Evolutionary conservation across 805 yeast genomes (phyloP).

Genomic region (Cyberlindnera misumaiensis): DNA sequence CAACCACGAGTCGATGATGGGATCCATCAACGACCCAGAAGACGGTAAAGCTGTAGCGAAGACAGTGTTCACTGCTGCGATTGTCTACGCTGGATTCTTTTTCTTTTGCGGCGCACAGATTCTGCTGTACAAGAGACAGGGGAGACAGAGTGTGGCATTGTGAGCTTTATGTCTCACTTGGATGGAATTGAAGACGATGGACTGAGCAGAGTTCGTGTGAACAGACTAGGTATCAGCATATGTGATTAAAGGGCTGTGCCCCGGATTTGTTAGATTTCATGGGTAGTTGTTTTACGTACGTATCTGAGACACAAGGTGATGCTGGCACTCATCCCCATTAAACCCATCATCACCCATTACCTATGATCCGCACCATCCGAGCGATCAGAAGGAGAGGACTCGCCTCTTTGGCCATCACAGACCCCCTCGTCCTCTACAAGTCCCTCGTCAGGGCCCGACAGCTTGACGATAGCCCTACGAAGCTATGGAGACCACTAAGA

Average conservation of each 20-base stretch:
- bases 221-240: neutral
- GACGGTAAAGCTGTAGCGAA: conserved; percentile 92
- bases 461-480: conserved; percentile 49
- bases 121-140: conserved; percentile 43
- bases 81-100: conserved; percentile 74
- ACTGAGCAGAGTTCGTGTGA: too few species aligned
- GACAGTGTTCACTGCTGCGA: conserved; percentile 84
- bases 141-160: conserved; percentile 9
- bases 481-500: conserved; percentile 25
- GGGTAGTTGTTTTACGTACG: too few species aligned
- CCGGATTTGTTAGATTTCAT: too few species aligned
- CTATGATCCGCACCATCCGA: neutral
- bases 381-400: conserved; percentile 2
- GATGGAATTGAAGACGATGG: too few species aligned
- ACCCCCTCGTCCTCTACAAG: conserved; percentile 54
- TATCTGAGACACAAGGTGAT: too few species aligned
- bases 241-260: too few species aligned
- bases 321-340: too few species aligned
- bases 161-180: too few species aligned
- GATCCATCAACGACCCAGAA: conserved; percentile 83
- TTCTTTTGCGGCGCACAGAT: conserved; percentile 89
- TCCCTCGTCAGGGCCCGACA: conserved; percentile 44
- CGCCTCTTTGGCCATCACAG: conserved; percentile 38
- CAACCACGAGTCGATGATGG: conserved; percentile 88
- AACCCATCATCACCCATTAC: neutral